Base-by-base conservation (phyloP, 2,329 filamentous ascomycete genomes). In the Metarhizium rileyi region DNA sequence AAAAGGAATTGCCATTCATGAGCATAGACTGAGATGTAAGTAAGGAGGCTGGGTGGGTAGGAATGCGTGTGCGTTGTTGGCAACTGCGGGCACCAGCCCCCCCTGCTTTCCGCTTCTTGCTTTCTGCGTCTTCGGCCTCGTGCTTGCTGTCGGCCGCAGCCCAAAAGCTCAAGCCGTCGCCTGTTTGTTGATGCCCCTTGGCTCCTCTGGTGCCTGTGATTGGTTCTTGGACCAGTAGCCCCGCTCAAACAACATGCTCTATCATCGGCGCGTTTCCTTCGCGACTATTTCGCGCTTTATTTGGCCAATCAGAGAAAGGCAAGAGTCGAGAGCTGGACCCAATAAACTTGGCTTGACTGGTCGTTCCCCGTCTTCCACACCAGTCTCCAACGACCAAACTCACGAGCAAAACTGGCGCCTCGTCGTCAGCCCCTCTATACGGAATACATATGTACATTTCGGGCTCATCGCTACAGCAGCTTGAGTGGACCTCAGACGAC, bases 251-350 rank as follows among this genome's bases (percentile, higher is more conserved):
- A 25, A n/a, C n/a, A n/a, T n/a, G n/a, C n/a, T n/a, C n/a, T n/a
- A n/a, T n/a, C n/a, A 14, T 30, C 41, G 40, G 53, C 63, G 63
- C 63, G 63, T 62, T 52, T 25, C n/a, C n/a, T n/a, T n/a, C n/a
- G n/a, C n/a, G n/a, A n/a, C 9, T 33, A 40, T 60, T 59, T 65
- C 63, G 63, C 56, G 63, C 55, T 49, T 30, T 20, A 60, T 14
- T 5, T 28, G 20, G 23, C 51, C 50, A 53, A 55, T 54, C 45
- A 55, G 43, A 49, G 8, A 16, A n/a, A 16, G n/a, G 22, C 8
- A 14, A 4, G 3, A 7, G 36, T 20, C 9, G 20, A 22, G 3
- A 23, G 8, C n/a, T n/a, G n/a, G n/a, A n/a, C n/a, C n/a, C n/a
- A n/a, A n/a, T n/a, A n/a, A n/a, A n/a, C n/a, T n/a, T n/a, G n/a